Evolutionary conservation across 2,329 filamentous ascomycete species (phyloP), one percentile per base, ranked within the genome.

Genomic region (Neofusicoccum cordaticola): DNA sequence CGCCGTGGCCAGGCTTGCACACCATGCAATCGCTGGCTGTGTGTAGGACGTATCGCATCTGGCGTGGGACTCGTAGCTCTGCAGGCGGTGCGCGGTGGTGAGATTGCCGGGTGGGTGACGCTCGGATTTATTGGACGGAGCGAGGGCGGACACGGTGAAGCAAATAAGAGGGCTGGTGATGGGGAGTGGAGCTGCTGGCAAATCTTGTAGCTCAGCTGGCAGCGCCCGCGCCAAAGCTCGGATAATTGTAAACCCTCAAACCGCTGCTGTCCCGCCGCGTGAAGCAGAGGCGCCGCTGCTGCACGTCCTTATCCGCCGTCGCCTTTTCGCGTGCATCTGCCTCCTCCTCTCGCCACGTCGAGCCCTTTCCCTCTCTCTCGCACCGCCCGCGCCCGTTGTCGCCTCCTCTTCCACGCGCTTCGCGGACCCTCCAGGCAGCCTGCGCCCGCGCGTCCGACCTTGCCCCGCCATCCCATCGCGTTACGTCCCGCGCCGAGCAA

Each of bases 391-490:
- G 45, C 58, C 45, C 47, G 13, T 48, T 45, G 17, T n/a, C 37
- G 35, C 44, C 45, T 39, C 58, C 35, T 31, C 15, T 50, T 51
- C 17, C 62, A 50, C 62, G 52, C 19, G 62, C 51, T 39, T 47
- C 37, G 52, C 42, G 62, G 45, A 34, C 27, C 50, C 34, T 56
- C 41, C 41, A 63, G 39, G 31, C 50, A 47, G 50, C 50, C 48
- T 56, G 52, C 44, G 45, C 63, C 50, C 63, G 63, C 56, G 56
- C 63, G 45, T 22, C 50, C 53, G 39, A 61, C 56, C 62, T 52
- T 65, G 63, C 63, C 63, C 63, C 63, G 63, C 63, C 47, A 65
- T 60, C 56, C 50, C 42, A 47, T 65, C 63, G 53, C 53, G 56
- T 60, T 60, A 60, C 56, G 56, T 60, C 41, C 56, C 50, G 45